Conservation (phyloP, 805 yeast species). For the Candida chauliodis region DNA sequence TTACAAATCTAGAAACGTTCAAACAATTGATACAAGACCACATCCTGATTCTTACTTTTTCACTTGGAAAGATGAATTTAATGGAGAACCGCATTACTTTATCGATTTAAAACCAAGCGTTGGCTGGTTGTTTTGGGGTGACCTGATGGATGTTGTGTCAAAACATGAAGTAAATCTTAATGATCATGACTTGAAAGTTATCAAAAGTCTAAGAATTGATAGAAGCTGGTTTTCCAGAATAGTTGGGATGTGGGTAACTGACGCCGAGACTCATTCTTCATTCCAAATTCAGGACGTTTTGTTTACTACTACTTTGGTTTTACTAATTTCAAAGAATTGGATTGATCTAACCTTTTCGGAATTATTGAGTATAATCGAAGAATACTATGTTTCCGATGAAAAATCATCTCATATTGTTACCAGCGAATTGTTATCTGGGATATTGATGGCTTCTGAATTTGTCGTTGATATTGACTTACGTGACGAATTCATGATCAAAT, state of each 20-base stretch:
- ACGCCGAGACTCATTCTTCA: slow-evolving; percentile 65
- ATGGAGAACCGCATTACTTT: slow-evolving; percentile 46
- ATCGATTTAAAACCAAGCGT: slow-evolving; percentile 53
- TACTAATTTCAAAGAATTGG: slow-evolving; percentile 44
- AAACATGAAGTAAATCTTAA: slow-evolving; percentile 30
- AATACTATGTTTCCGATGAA: slow-evolving; percentile 59
- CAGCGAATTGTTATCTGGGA: slow-evolving; percentile 67
- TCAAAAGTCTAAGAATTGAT: slow-evolving; percentile 48
- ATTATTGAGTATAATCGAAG: slow-evolving; percentile 46
- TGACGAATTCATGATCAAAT: slow-evolving; percentile 44
- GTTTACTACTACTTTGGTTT: slow-evolving; percentile 48
- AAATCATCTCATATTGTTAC: slow-evolving; percentile 72
- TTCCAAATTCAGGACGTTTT: slow-evolving; percentile 66
- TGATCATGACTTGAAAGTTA: slow-evolving; percentile 38
- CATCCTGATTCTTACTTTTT: slow-evolving; percentile 32
- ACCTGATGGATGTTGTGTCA: slow-evolving; percentile 45
- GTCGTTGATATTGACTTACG: slow-evolving; percentile 21
- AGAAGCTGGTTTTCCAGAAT: slow-evolving; percentile 58
- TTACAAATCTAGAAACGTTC: slow-evolving; percentile 30
- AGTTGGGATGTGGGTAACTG: slow-evolving; percentile 51
- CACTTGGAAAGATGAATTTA: slow-evolving; percentile 50
- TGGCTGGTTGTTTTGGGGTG: slow-evolving; percentile 80
- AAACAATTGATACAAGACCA: slow-evolving; percentile 41
- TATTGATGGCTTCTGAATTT: slow-evolving; percentile 43
- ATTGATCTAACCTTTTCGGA: slow-evolving; percentile 47